phyloP scores from a whole-genome alignment of 2,329 filamentous ascomycete species.

The Aspergillus chevalieri region DNA sequence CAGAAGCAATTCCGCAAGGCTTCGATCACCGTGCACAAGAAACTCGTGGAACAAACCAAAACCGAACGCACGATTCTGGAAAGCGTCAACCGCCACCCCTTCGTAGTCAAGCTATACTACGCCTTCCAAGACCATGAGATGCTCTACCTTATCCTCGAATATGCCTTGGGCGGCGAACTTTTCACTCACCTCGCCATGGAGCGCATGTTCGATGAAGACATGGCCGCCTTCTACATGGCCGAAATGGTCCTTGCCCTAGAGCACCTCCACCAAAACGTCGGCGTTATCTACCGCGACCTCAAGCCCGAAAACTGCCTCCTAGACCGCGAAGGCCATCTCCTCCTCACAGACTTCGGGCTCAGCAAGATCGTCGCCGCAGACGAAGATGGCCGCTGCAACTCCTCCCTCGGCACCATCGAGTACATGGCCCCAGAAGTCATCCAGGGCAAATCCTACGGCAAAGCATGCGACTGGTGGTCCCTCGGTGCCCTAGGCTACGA shows the following conservation, averaged over 20 bases:
- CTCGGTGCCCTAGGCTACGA: conserved; percentile 89
- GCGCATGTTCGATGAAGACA: conserved; percentile 87
- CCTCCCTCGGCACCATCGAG: conserved; percentile 87
- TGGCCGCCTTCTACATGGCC: conserved; percentile 95
- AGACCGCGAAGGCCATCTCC: conserved; percentile 82
- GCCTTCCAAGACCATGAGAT: conserved; percentile 98
- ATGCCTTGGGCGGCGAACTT: conserved; percentile 91
- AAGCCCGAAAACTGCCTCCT: conserved; percentile 97
- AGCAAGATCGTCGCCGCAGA: conserved; percentile 81
- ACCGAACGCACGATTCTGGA: conserved; percentile 93
- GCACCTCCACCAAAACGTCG: conserved; percentile 84
- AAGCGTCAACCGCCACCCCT: conserved; percentile 91
- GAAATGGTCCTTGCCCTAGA: conserved; percentile 93
- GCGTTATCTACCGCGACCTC: conserved; percentile 91
- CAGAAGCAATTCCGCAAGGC: conserved; percentile 99
- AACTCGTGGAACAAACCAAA: conserved; percentile 93
- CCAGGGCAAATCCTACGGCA: conserved; percentile 79
- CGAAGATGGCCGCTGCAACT: conserved; percentile 66
- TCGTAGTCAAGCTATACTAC: conserved; percentile 96
- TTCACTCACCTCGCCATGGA: conserved; percentile 93
- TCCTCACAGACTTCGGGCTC: conserved; percentile 93
- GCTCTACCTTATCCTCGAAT: conserved; percentile 94
- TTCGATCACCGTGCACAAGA: conserved; percentile 89
- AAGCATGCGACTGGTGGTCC: conserved; percentile 98
- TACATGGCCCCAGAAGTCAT: conserved; percentile 99